Base-by-base conservation (phyloP, 352 stramenopile species). In the Phytophthora tubulina region DNA sequence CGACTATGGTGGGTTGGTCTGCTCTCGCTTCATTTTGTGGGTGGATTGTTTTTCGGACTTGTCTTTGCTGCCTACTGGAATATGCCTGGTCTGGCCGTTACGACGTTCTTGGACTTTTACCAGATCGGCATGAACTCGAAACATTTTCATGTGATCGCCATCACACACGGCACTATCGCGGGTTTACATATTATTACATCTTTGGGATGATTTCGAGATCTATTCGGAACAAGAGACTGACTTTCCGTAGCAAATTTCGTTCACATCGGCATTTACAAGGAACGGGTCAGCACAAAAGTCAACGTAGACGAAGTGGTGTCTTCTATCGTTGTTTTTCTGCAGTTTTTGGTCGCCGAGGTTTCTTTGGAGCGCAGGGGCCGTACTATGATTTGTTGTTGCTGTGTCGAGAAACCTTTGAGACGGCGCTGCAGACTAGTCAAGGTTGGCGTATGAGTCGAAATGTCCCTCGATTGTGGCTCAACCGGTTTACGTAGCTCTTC, bases 311-410 rank as follows among this genome's bases (percentile, higher is more conserved):
- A 6, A 33, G 15, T 1, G 36, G 44, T 1, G 6, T 57, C 6
- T 32, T 74, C 10, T 60, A 35, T 2, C 64, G 44, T 9, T 55
- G 36, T 10, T 76, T 72, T 32, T 2, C 35, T 32, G 56, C 42
- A 30, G 33, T 78, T 1, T 78, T 81, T 17, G 53, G 70, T 13
- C 73, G 57, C n/a, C 44, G 51, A 6, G 73, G 73, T 0, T 59
- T 78, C 32, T 68, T 81, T 2, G 78, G 72, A 8, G 68, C 71
- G 13, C 48, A 76, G 31, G 62, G 65, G 0, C 59, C 48, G 2
- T 74, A 79, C 42, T 82, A 77, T 35, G 75, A 76, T 17, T 41
- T 72, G 7, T 35, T 83, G 13, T 63, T 82, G n/a, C 33, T 85
- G 13, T 30, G 49, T 21, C 75, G 76, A 3, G 75, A 83, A 61